Evolutionary conservation across 2,329 filamentous ascomycete species (phyloP).

Genomic region (Ophiognomonia clavigignenti-juglandacearum): DNA sequence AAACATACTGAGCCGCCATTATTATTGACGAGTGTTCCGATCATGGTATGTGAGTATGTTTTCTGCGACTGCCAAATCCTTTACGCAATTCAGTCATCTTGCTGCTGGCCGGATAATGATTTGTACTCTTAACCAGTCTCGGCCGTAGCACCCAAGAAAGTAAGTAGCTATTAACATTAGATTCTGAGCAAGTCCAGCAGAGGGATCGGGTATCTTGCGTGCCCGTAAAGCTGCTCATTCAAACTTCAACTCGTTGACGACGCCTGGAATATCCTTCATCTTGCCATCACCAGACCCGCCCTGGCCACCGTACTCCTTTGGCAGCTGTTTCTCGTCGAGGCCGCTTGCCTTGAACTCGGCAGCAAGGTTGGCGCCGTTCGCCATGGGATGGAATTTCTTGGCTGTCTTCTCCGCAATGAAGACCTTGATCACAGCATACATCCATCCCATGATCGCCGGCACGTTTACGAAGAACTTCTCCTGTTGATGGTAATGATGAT

Average conservation of each 20-base stretch:
- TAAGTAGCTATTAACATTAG: no score
- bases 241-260: conserved; percentile 12
- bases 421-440: conserved; percentile 70
- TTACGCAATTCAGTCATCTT: no score
- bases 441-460: conserved; percentile 84
- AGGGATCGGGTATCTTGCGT: no score
- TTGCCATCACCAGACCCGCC: conserved; percentile 30
- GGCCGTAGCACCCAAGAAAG: no score
- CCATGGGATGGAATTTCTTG: conserved; percentile 71
- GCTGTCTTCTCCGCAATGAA: conserved; percentile 69
- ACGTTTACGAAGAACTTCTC: conserved; percentile 97
- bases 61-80: no score
- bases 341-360: conserved; percentile 52
- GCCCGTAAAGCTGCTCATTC: conserved; percentile 1
- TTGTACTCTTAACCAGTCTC: no score
- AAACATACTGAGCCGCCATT: no score
- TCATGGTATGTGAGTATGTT: no score
- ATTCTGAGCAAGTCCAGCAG: no score
- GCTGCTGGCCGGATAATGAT: no score
- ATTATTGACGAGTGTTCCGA: no score
- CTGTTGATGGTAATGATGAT: conserved; percentile 6
- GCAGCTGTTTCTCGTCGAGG: conserved; percentile 58
- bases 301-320: conserved; percentile 75
- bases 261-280: conserved; percentile 13
- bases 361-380: conserved; percentile 66